Base-by-base conservation (phyloP, 768 basidiomycete genomes). In the Multifurca ochricompacta region DNA sequence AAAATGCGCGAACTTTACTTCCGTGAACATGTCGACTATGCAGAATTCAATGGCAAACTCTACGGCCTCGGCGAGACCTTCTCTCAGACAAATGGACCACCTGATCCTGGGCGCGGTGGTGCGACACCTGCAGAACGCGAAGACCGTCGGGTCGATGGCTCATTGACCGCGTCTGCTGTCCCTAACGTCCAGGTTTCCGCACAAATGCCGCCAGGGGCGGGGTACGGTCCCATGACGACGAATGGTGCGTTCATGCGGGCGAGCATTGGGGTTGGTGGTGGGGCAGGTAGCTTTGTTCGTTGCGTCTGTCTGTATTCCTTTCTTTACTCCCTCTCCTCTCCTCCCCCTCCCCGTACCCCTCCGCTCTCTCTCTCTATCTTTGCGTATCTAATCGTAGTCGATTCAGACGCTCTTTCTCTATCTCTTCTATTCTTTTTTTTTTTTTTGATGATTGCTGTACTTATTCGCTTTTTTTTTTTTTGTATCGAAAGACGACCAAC, bases 1-100 rank as follows among this genome's bases (percentile, higher is more conserved):
- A 89, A 93, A 69, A 90, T 97, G 80, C 82, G 90, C 27, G 83
- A 91, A 61, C 69, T 87, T 14, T 97, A 93, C 72, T 99, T 99
- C 73, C 81, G 85, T 58, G 87, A 92, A 67, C 74, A 80, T n/a
- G 77, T 96, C 48, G 91, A 97, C 66, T 87, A 93, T 53, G 71
- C 65, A 1, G 85, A 89, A 64, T 90, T 84, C 68, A 87, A 84
- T 53, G 87, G 86, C 49, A 87, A 88, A 65, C 76, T 91, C 1
- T 91, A 88, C 64, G 88, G 88, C 0, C 80, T 91, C 35, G 88
- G 88, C 3, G 83, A 85, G 66, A 89, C 88, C 14, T 87, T 87
- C 68, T 76, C 82, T 10, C 70, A 74, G 18, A 71, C 77, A 21
- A 87, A 87, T 57, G 85, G 85, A 13, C 73, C 84, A 41, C 72